These are phyloP conservation scores for Mycena belliarum DNA, from an alignment of 768 basidiomycete genomes.

Conservation along the genomic window DNA sequence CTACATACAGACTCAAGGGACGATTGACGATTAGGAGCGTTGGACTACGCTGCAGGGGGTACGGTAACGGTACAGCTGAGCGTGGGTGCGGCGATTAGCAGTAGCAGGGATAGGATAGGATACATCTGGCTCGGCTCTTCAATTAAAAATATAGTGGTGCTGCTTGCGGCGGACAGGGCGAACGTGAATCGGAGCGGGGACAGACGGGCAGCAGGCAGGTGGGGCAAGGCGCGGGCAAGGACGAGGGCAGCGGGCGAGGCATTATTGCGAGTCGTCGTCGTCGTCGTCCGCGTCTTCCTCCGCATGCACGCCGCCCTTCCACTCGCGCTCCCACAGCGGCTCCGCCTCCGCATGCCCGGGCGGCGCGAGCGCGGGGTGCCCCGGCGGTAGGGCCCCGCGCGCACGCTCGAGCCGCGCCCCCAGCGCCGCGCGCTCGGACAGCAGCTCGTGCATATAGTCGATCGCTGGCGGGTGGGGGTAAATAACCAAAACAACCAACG, in stretches of 20 bases:
- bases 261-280: slow-evolving; percentile 39
- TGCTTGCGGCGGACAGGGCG: background rate
- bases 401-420: slow-evolving; percentile 61
- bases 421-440: slow-evolving; percentile 59
- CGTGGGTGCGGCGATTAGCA: too few species aligned
- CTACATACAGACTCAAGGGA: too few species aligned
- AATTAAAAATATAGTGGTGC: background rate
- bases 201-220: too few species aligned
- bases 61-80: too few species aligned
- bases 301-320: slow-evolving; percentile 71
- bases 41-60: too few species aligned
- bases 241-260: background rate
- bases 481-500: background rate
- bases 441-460: slow-evolving; percentile 74
- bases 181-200: too few species aligned
- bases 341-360: slow-evolving; percentile 33
- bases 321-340: slow-evolving; percentile 80
- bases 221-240: too few species aligned
- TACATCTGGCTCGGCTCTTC: too few species aligned
- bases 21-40: too few species aligned
- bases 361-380: slow-evolving; percentile 57
- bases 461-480: slow-evolving; percentile 62
- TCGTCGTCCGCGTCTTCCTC: slow-evolving; percentile 48
- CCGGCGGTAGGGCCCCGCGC: slow-evolving; percentile 53
- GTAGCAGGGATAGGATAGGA: too few species aligned